Evolutionary conservation across 2,329 filamentous ascomycete genomes (phyloP).

Genomic region (Sporothrix variecibatus): DNA sequence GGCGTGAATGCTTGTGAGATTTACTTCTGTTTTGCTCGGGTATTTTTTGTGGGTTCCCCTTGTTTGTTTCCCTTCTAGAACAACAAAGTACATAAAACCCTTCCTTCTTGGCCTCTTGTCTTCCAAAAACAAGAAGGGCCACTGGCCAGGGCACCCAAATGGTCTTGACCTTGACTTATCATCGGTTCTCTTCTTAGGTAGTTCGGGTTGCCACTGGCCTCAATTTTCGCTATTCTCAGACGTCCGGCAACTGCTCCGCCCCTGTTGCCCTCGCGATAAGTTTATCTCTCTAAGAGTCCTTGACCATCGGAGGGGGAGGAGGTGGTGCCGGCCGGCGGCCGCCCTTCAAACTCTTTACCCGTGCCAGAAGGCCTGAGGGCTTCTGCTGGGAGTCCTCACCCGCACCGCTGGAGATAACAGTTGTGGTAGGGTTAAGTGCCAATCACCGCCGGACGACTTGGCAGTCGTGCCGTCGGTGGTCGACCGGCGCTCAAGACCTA

Average conservation of each 20-base stretch:
- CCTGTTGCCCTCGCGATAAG: slow-evolving; percentile 16
- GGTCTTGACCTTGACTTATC: background rate
- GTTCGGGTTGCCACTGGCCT: background rate
- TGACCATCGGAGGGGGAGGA: slow-evolving; percentile 30
- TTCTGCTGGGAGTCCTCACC: slow-evolving; percentile 44
- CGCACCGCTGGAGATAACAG: background rate
- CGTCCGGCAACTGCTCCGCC: slow-evolving; percentile 6
- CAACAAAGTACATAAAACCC: slow-evolving; percentile 17
- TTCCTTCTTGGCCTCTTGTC: background rate
- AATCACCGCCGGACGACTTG: background rate
- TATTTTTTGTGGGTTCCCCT: slow-evolving; percentile 17
- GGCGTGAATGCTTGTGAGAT: background rate
- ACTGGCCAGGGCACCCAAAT: background rate
- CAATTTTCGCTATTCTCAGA: slow-evolving; percentile 13
- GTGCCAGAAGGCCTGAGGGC: slow-evolving; percentile 64
- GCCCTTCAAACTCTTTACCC: slow-evolving; percentile 82
- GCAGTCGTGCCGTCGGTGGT: slow-evolving; percentile 56
- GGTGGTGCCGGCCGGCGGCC: slow-evolving; percentile 52
- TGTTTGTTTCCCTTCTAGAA: slow-evolving; percentile 15
- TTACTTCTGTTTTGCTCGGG: slow-evolving; percentile 15
- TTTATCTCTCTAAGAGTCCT: slow-evolving; percentile 32
- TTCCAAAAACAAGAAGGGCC: background rate
- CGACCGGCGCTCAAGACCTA: slow-evolving; percentile 62
- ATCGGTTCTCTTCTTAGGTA: background rate
- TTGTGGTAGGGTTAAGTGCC: background rate